Percentiles rank a stretch among this genome's conserved stretches.
Conservation (phyloP, 129 eudicot genomes). For the Helianthus tuberosus region DNA sequence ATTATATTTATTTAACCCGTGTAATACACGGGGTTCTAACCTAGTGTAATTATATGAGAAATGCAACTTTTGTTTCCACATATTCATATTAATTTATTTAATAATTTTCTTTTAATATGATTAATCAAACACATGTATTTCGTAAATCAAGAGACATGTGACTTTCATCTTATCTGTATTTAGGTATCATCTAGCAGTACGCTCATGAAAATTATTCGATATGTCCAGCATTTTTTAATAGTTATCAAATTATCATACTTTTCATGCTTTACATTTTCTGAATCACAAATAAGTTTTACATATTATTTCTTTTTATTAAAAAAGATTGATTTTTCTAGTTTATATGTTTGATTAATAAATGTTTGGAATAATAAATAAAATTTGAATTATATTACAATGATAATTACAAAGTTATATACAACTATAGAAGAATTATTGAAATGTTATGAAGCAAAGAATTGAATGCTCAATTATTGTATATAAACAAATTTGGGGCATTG, state of each 20-base stretch:
- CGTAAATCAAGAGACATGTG: slow-evolving; percentile 11
- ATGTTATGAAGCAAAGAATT: background rate
- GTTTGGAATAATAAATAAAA: background rate
- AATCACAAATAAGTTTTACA: background rate
- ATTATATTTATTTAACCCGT: too few relatives aligned
- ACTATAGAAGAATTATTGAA: background rate
- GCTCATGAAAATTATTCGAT: slow-evolving; percentile 2
- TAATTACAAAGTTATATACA: background rate
- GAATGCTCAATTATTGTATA: background rate
- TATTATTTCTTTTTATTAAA: background rate
- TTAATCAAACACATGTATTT: background rate
- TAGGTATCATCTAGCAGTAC: background rate
- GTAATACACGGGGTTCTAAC: too few relatives aligned
- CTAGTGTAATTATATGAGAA: too few relatives aligned
- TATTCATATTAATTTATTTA: too few relatives aligned
- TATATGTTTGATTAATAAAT: background rate
- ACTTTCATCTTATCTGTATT: slow-evolving; percentile 11
- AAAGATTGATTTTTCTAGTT: too few relatives aligned
- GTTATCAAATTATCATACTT: background rate
- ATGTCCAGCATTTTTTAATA: background rate
- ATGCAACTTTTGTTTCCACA: too few relatives aligned
- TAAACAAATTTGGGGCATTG: background rate
- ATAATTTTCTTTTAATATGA: too few relatives aligned
- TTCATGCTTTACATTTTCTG: background rate
- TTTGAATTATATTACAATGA: background rate